Evolutionary conservation across 2,329 filamentous ascomycete species (phyloP), one percentile per base, ranked within the genome.

Genomic region (Aspergillus proliferans): DNA sequence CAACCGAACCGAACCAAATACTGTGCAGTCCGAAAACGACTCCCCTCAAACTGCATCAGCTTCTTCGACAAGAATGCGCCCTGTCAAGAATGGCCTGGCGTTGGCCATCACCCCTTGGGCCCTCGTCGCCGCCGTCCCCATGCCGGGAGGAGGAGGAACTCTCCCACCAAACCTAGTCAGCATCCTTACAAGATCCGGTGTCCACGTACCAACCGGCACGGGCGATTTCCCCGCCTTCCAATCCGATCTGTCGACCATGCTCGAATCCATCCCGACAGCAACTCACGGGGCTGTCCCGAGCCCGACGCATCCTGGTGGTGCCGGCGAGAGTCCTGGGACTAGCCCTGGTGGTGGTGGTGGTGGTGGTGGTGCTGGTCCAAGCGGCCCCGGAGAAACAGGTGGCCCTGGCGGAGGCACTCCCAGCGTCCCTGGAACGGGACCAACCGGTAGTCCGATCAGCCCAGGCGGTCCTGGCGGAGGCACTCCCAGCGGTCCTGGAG

Each of bases 41-140:
- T n/a, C 26, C 14, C 14, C 10, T 41, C 33, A 26, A 28, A 41
- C 5, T 42, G 36, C 41, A 34, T 18, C 39, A 38, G 36, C 41
- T 28, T 18, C 39, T 36, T 12, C 10, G 18, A 28, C 41, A 52
- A 49, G 15, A 62, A 62, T 62, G 59, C 58, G 54, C 50, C 19
- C 52, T 38, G 7, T 41, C 18, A 57, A 52, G 33, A 51, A 48
- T 22, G 49, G 43, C 14, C 47, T 60, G 46, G 21, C 47, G 26
- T 45, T 59, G 15, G 36, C 58, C 45, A 55, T 51, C 39, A 42
- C 52, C 33, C 52, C 49, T 22, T 59, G 50, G 45, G 19, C 56
- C 10, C 33, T 61, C 7, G 9, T 60, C 19, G 43, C 48, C 6
- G 52, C 53, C 19, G 43, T 19, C 5, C 42, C 49, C 18, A 40